Evolutionary conservation across 768 basidiomycete species (phyloP), one percentile per base, ranked within the genome.

Genomic region (Tubosaeta sp.): DNA sequence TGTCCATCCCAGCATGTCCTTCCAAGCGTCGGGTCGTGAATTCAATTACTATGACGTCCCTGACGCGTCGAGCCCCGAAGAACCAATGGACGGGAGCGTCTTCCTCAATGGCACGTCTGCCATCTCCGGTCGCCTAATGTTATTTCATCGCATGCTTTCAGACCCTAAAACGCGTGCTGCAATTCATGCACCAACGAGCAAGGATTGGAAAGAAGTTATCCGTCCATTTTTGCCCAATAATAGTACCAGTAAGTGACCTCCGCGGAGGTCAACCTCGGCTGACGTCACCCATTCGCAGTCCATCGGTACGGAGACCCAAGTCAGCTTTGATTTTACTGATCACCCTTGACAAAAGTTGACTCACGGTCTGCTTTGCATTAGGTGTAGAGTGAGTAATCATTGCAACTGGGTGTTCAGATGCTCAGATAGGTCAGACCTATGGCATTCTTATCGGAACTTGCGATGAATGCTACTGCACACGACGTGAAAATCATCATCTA

Each of bases 151-250:
- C 17, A 17, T 35, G 41, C 3, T 29, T 27, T 19, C 50, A 85
- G 83, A 85, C 59, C 68, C 73, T 29, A 71, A 62, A 29, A 79
- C 77, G 11, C 73, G 79, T 43, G 71, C 74, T 35, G 85, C 85
- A 0, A 63, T 89, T 22, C 86, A 89, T 64, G 86, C 85, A 1
- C 86, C 86, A 3, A 79, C 75, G 5, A 86, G 79, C 64, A 80
- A 79, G 59, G 61, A 78, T 33, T 79, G 77, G 77, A n/a, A 29
- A 1, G 44, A 57, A 12, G 47, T 57, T 27, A 62, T 67, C 43
- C 37, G 57, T 48, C 39, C 63, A 4, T 69, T 73, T 51, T 56
- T 45, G 38, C 51, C 56, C 2, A 33, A 16, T 1, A 37, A 43
- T 13, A 0, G 0, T 4, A 0, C 29, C 49, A 47, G 60, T 67